Evolutionary conservation across 345 rosid genomes (phyloP), one percentile per base, ranked within the genome.

Genomic region (Combretum micranthum): DNA sequence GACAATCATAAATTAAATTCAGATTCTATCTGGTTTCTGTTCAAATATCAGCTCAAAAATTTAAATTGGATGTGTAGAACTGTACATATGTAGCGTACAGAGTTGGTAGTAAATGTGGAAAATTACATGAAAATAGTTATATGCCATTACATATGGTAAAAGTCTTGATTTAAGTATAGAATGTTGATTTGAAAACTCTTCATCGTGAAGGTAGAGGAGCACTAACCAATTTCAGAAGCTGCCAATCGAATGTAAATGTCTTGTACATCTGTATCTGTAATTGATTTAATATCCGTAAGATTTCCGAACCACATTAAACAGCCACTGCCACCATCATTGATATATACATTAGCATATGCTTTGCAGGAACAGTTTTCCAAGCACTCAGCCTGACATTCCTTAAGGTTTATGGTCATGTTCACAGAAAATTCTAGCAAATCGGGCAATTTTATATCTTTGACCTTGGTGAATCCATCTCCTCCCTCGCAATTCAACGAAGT

Each of bases 391-490:
- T 0, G 0, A 53, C 69, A 66, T 3, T 37, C 50, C 26, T 52
- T 4, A 0, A 22, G 1, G 42, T 39, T 32, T 46, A 43, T 15
- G 15, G 9, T 15, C 0, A 21, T 3, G 12, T 0, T 20, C 0
- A 0, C 0, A 4, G 20, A 9, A 42, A 52, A 55, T 1, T 53
- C 7, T 1, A 26, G 2, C 0, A 26, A 20, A 22, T 71, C 66
- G 8, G 78, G 83, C 53, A 75, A 42, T 37, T n/a, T 65, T 45
- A 75, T 56, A 0, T 75, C 59, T 25, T 60, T 17, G 32, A 75
- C 12, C 22, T 1, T 47, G 62, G 64, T 20, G 56, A 78, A 78
- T 2, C 57, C 48, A 0, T 75, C 83, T 22, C 13, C 0, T 13
- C 45, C 6, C 0, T 4, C 9, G 54, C 83, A 78, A 0, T 64